Base-by-base conservation (phyloP, 2,329 filamentous ascomycete genomes). In the Fusarium haematococcum region DNA sequence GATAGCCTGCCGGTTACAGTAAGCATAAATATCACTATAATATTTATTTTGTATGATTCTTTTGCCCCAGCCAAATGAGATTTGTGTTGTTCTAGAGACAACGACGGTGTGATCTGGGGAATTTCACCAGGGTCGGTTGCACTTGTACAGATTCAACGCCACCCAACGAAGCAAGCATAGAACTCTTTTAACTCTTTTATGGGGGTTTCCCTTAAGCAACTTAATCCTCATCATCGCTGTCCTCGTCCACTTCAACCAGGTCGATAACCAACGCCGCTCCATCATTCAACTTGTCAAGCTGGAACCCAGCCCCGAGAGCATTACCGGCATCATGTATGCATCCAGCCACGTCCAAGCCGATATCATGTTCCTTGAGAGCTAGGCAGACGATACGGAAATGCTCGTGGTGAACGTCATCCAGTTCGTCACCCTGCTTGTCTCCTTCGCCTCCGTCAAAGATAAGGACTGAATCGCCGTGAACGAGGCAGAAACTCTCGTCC, bases 351-450 rank as follows among this genome's bases (percentile, higher is more conserved):
- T 67, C 65, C 14, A 67, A 14, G 5, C 65, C 57, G 9, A 67
- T 57, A 7, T 63, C 59, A 8, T 43, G 20, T 61, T 63, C 27
- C 37, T 63, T 52, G 37, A 67, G 59, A 27, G 65, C 65, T 7
- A 67, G 59, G 18, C 65, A 67, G 13, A 67, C 37, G 18, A 63
- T 14, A 8, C 65, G 65, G 8, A 67, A 67, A 58, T 67, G 65
- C 30, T 67, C 65, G 7, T 67, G 65, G n/a, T 67, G 65, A 14
- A 39, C 13, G 8, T 67, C 65, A 39, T 67, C 45, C 18, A 67
- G 14, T 48, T 58, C 37, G 7, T 50, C 65, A 6, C 23, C 50
- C 50, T 64, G 50, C 41, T 63, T 27, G 2, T 67, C 58, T 5
- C 58, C 65, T 16, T 63, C 48, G 1, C 37, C 58, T 25, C 41